Evolutionary conservation across 352 stramenopile species (phyloP), one percentile per base, ranked within the genome.

Genomic region (Pythium volutum): DNA sequence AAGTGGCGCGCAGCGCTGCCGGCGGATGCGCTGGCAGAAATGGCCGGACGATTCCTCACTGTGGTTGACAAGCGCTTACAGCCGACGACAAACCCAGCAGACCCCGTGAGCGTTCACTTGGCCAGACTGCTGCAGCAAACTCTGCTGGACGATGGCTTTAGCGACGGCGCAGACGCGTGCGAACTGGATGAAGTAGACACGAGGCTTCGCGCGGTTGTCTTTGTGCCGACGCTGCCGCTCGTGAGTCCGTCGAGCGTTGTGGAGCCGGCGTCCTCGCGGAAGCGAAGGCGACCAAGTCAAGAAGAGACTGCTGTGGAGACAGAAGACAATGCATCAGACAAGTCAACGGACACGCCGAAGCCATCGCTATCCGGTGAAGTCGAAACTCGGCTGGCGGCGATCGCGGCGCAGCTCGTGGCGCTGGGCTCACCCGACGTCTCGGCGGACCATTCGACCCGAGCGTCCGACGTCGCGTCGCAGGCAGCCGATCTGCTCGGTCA

Each of bases 341-440:
- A 53, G 25, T n/a, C 22, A 51, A 23, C n/a, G 33, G 26, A 53
- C 14, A 14, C 8, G 29, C 7, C 12, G 9, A 34, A 23, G 29
- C 8, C 14, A 20, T 27, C 41, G 14, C 26, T 55, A 10, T 53
- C 7, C n/a, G 16, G 34, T 25, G 63, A 91, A 75, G 59, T 76
- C 39, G 76, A 91, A 31, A 43, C 71, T 29, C 79, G 71, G 23
- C 70, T 81, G 2, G 50, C 61, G 16, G 54, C 42, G 33, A 53
- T 88, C 9, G 73, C 70, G 5, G 83, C 84, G 42, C 74, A 84
- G 47, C 64, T 90, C 33, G 63, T 46, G 12, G 74, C 77, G 31
- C 65, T 88, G 1, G 59, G 69, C 22, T 59, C 57, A 9, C 49
- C 69, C 5, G 75, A 89, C 1, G 58, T 67, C 0, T 52, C 72